A percentile compares a stretch with the other conserved stretches of the same genome.
Evolutionary conservation across 495 filamentous ascomycete genomes (phyloP).

Genomic region (Hypoxylon crocopeplum): DNA sequence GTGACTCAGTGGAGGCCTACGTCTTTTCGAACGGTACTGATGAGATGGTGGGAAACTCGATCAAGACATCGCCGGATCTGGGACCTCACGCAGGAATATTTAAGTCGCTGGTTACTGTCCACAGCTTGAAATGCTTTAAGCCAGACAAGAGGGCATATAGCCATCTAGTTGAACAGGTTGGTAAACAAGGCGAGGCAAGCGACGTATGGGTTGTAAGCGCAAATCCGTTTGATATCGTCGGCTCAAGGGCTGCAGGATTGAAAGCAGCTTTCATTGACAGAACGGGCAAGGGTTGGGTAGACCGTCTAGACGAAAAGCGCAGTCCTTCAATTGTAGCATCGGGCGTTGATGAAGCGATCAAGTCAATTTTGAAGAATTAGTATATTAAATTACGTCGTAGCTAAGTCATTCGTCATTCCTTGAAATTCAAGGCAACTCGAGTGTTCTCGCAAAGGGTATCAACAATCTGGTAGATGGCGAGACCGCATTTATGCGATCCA

Average conservation of each 20-base stretch:
- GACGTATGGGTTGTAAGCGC: slow-evolving; percentile 76
- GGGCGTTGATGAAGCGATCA: slow-evolving; percentile 58
- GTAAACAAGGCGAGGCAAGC: slow-evolving; percentile 51
- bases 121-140: slow-evolving; percentile 69
- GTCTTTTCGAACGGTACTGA: slow-evolving; percentile 80
- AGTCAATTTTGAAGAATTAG: slow-evolving; percentile 42
- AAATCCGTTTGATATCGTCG: slow-evolving; percentile 84
- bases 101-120: slow-evolving; percentile 65
- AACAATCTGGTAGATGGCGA: slow-evolving; percentile 2
- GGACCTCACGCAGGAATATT: slow-evolving; percentile 55
- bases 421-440: slow-evolving; percentile 7
- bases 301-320: slow-evolving; percentile 47
- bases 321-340: slow-evolving; percentile 53
- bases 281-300: slow-evolving; percentile 58
- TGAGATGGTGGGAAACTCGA: slow-evolving; percentile 67
- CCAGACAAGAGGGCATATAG: slow-evolving; percentile 70
- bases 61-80: slow-evolving; percentile 63
- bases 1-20: slow-evolving; percentile 55
- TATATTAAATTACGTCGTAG: slow-evolving; percentile 5
- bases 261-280: slow-evolving; percentile 76
- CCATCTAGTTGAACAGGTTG: slow-evolving; percentile 62
- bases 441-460: slow-evolving; percentile 18
- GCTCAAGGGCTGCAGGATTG: slow-evolving; percentile 60
- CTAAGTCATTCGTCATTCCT: slow-evolving; percentile 15
- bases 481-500: background rate